Evolutionary conservation across 441 rosid species (phyloP), one percentile per base, ranked within the genome.

Genomic region (Pelargonium australe): DNA sequence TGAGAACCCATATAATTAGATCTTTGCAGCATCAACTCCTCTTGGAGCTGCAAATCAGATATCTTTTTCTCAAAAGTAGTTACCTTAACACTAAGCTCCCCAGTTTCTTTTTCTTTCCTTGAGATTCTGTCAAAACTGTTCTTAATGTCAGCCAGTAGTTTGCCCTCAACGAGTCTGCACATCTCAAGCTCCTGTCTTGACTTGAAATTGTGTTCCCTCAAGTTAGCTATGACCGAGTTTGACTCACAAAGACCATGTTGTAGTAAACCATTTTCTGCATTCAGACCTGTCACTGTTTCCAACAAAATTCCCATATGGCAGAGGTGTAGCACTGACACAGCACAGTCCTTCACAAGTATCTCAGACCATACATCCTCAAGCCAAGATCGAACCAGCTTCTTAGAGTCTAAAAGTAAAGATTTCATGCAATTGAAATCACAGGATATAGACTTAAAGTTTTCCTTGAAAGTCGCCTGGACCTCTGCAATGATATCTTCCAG

Each of bases 361-460:
- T 85, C 98, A 19, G 99, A 89, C 98, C 99, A 96, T 72, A 96
- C 76, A 70, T 96, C 98, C 77, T 93, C 99, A 74, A 96, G 87
- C 87, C 86, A 85, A 37, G 90, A 82, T 63, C 80, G 78, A 75
- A 85, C 85, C 71, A 84, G 69, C 82, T 80, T 88, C 49, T 78
- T 69, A n/a, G 89, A 85, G 74, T 93, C 84, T 55, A 78, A 83
- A 78, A 87, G 67, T 64, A 76, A 73, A 76, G 85, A 76, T 79
- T 85, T 92, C 53, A 87, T 64, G 68, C 73, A 58, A 67, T 75
- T 75, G 72, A 86, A 75, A 61, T 91, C 96, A 72, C 69, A 61
- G 64, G 82, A 81, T 75, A 85, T 71, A 65, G 80, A 75, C 60
- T 66, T 67, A 70, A 88, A 78, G 68, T 76, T 84, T 72, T 82